phyloP scores from a whole-genome alignment of 2,329 filamentous ascomycete genomes.

The Epichloe bromicola region DNA sequence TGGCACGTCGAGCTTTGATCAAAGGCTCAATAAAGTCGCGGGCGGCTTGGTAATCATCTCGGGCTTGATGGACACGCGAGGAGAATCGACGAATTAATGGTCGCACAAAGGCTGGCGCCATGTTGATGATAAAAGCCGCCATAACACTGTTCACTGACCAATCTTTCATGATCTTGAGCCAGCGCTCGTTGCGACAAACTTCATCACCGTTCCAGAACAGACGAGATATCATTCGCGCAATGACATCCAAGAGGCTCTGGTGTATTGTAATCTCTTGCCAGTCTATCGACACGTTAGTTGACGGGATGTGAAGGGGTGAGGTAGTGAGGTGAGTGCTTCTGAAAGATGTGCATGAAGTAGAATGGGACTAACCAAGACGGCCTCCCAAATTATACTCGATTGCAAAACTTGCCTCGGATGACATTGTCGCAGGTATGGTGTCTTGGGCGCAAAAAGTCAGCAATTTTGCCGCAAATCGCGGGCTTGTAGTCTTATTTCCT shows the following conservation, averaged over 20 bases:
- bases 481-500: neutral
- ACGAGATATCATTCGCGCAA: constrained; percentile 7
- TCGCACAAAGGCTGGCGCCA: constrained; percentile 5
- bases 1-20: constrained; percentile 4
- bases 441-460: neutral
- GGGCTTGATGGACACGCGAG: constrained; percentile 1
- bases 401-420: constrained; percentile 6
- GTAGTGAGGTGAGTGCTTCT: too few species aligned
- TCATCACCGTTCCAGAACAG: constrained; percentile 8
- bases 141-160: constrained; percentile 7
- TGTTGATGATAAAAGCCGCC: constrained; percentile 7
- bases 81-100: constrained; percentile 6
- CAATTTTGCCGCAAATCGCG: neutral
- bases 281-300: neutral
- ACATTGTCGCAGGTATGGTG: constrained; percentile 4
- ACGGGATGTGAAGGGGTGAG: neutral
- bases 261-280: constrained; percentile 5
- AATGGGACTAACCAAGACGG: neutral
- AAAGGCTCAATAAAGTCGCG: constrained; percentile 6
- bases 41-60: constrained; percentile 5
- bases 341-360: too few species aligned
- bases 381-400: constrained; percentile 5
- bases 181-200: constrained; percentile 5
- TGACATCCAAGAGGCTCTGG: constrained; percentile 1
- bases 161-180: constrained; percentile 6